Evolutionary conservation across 495 filamentous ascomycete species (phyloP).

Genomic region (Hypoxylon perforatum): DNA sequence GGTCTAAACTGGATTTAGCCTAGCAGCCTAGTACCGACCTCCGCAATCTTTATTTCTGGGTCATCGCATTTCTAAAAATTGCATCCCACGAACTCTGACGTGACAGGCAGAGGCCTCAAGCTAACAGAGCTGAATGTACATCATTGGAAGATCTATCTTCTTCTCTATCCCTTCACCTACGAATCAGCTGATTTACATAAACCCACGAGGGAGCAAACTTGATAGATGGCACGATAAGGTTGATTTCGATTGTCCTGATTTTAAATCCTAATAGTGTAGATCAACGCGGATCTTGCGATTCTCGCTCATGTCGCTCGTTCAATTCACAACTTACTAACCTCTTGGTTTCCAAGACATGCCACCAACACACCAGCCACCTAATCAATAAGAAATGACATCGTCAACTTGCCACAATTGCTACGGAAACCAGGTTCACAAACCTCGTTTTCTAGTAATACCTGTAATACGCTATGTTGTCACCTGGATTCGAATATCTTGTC

Average conservation of each 20-base stretch:
- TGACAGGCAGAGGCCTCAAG: slow-evolving; percentile 7
- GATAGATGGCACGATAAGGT: neutral
- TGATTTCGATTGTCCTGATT: slow-evolving; percentile 2
- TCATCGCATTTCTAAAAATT: slow-evolving; percentile 43
- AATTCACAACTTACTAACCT: neutral
- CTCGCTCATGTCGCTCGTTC: slow-evolving; percentile 21
- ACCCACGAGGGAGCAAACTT: slow-evolving; percentile 8
- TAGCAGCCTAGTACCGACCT: slow-evolving; percentile 7
- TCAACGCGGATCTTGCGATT: slow-evolving; percentile 20
- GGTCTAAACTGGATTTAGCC: slow-evolving; percentile 15
- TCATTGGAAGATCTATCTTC: neutral
- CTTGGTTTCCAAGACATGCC: slow-evolving; percentile 19
- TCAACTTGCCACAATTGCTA: neutral
- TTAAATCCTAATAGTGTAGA: neutral
- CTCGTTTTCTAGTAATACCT: neutral
- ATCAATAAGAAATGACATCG: slow-evolving; percentile 28
- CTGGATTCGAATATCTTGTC: slow-evolving; percentile 1
- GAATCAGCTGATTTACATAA: slow-evolving; percentile 11
- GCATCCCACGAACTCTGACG: slow-evolving; percentile 33
- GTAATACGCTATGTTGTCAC: slow-evolving; percentile 6
- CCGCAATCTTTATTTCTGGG: slow-evolving; percentile 35
- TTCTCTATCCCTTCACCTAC: slow-evolving; percentile 1
- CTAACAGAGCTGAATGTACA: slow-evolving; percentile 3
- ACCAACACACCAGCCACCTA: slow-evolving; percentile 32
- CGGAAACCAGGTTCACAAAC: neutral